Conservation (phyloP, 805 yeast species). For the Kodamaea hsintzibuensis region DNA sequence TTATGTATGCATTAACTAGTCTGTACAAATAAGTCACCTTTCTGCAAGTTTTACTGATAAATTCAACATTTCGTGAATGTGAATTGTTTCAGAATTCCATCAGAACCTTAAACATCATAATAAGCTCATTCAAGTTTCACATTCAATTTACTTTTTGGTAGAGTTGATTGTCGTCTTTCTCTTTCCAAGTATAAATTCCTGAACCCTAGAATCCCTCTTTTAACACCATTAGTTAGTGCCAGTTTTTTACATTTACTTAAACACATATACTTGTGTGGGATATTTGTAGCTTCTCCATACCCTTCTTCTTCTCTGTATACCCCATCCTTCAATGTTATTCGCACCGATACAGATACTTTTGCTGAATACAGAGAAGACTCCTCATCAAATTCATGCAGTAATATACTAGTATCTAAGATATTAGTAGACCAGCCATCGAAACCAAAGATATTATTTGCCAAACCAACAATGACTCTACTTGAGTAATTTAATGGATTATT, state of each 20-base stretch:
- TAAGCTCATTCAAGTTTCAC: too few relatives aligned
- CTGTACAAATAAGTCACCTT: too few relatives aligned
- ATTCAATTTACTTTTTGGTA: too few relatives aligned
- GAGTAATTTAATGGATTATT: conserved; percentile 9
- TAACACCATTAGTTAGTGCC: conserved; percentile 48
- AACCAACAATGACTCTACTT: conserved; percentile 27
- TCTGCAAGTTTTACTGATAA: not conserved
- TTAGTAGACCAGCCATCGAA: conserved; percentile 58
- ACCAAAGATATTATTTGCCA: conserved; percentile 56
- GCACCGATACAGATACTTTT: conserved; percentile 29
- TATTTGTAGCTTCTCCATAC: conserved; percentile 32
- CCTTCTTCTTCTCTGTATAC: conserved; percentile 42
- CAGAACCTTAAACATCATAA: too few relatives aligned
- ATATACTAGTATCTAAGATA: conserved; percentile 26
- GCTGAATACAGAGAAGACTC: conserved; percentile 22
- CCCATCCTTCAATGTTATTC: conserved; percentile 45
- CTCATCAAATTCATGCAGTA: conserved; percentile 22
- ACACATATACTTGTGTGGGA: conserved; percentile 35
- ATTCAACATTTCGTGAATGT: too few relatives aligned
- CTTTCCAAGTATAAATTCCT: conserved; percentile 18
- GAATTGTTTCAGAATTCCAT: too few relatives aligned
- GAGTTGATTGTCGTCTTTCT: not conserved
- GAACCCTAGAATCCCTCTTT: conserved; percentile 42
- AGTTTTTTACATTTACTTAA: conserved; percentile 46
- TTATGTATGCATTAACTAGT: too few relatives aligned